These are phyloP conservation scores for Acanthamoeba castellanii DNA, from an alignment of 208 protist species.

Conservation along the genomic window DNA sequence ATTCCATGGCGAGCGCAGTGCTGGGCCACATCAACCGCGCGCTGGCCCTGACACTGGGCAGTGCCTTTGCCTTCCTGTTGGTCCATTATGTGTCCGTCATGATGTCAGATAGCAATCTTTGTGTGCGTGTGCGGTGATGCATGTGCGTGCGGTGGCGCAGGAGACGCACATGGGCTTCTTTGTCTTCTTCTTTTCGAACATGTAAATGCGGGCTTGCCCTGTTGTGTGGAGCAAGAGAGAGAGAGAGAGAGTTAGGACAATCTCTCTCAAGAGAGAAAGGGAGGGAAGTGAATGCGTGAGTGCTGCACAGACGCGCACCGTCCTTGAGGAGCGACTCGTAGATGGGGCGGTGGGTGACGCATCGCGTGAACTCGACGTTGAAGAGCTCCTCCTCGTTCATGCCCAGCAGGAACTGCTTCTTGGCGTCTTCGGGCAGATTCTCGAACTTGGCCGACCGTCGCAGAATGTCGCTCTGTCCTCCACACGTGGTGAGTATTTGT, in stretches of 20 bases:
- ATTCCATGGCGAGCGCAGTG: conserved; percentile 16
- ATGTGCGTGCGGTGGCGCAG: neutral
- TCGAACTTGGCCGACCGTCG: conserved; percentile 27
- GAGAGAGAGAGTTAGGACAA: neutral
- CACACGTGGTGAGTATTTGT: neutral
- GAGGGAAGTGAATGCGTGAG: neutral
- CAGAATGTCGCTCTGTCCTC: conserved; percentile 68
- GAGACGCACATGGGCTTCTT: neutral
- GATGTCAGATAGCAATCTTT: no score
- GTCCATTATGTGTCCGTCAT: no score
- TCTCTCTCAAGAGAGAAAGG: neutral
- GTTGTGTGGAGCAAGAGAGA: neutral
- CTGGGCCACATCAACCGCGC: neutral
- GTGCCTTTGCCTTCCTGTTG: neutral
- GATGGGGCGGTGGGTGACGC: conserved; percentile 63
- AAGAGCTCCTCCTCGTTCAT: conserved; percentile 59
- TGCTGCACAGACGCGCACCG: neutral
- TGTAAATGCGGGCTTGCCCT: neutral
- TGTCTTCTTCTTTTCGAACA: conserved; percentile 32
- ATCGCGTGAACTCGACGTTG: conserved; percentile 59
- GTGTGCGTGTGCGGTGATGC: neutral
- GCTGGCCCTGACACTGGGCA: neutral
- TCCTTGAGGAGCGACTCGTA: conserved; percentile 56
- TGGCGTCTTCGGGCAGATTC: conserved; percentile 24
- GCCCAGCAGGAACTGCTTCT: conserved; percentile 28